Evolutionary conservation across 2,329 filamentous ascomycete genomes (phyloP).

Genomic region (Talaromyces verruculosus): DNA sequence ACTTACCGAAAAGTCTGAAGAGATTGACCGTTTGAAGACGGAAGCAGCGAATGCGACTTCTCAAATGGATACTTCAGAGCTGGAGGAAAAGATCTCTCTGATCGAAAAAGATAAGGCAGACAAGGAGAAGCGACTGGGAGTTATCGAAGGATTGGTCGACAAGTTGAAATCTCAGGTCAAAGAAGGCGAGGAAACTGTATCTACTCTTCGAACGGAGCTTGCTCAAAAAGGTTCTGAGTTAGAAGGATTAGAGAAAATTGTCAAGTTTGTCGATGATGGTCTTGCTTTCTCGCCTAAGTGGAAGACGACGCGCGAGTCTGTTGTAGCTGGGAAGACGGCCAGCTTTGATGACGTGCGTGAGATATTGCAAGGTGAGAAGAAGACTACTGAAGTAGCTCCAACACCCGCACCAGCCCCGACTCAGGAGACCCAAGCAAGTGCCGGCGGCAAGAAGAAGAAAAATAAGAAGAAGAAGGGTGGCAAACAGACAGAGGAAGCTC

Average conservation of each 20-base stretch:
- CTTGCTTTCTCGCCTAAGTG: slow-evolving; percentile 38
- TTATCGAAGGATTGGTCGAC: slow-evolving; percentile 57
- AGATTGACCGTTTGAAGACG: slow-evolving; percentile 39
- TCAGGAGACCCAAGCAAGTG: slow-evolving; percentile 25
- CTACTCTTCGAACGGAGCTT: slow-evolving; percentile 47
- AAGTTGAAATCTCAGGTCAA: slow-evolving; percentile 55
- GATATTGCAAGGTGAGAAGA: slow-evolving; percentile 32
- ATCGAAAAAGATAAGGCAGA: slow-evolving; percentile 38
- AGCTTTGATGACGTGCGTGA: slow-evolving; percentile 38
- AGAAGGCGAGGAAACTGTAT: slow-evolving; percentile 53
- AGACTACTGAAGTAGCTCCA: slow-evolving; percentile 26
- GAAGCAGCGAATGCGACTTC: slow-evolving; percentile 28
- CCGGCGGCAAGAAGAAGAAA: slow-evolving; percentile 65
- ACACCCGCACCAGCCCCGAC: slow-evolving; percentile 25
- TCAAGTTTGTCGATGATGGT: slow-evolving; percentile 44
- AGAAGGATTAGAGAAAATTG: slow-evolving; percentile 35
- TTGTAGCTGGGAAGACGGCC: slow-evolving; percentile 34
- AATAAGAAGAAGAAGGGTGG: slow-evolving; percentile 83
- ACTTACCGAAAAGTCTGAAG: slow-evolving; percentile 43
- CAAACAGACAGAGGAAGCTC: slow-evolving; percentile 47
- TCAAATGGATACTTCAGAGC: slow-evolving; percentile 27
- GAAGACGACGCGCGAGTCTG: slow-evolving; percentile 36
- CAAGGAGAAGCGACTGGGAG: slow-evolving; percentile 55
- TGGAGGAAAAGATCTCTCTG: slow-evolving; percentile 35
- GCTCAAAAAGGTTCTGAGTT: slow-evolving; percentile 39